Base-by-base conservation (phyloP, 805 yeast species). In the Candida sakaeoensis region DNA sequence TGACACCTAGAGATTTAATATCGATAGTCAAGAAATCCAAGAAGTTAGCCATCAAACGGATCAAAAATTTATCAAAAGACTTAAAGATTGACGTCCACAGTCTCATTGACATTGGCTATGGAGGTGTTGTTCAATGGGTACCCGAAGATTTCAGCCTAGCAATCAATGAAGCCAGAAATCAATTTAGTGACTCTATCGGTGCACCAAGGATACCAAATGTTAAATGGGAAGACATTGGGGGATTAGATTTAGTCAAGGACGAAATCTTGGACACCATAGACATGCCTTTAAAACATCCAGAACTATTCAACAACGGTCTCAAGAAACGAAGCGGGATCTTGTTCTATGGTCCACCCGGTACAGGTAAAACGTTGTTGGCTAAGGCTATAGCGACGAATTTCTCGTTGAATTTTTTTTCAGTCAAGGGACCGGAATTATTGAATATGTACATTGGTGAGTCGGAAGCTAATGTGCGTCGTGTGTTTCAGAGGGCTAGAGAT, bases 381-480 rank as follows among this genome's bases (percentile, higher is more conserved):
- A 93, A 93, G 60, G 98, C 98, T 0, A 93, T 93, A 50, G 99
- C 99, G 2, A 87, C 97, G 0, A 87, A 90, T 50, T 93, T 91
- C 60, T 85, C 96, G 3, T 70, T 93, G 46, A 93, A 93, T 60
- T 93, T 93, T 61, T 90, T 93, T 61, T 85, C 95, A 50, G 97
- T 93, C 12, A 93, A 93, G 59, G 99, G 99, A 17, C 99, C 99
- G 1, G 99, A 93, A 61, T 71, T 93, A 43, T 71, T 93, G 51
- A 93, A 93, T 59, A 93, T 91, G 98, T 93, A 93, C 60, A 91
- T 93, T 62, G 99, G 99, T 59, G 99, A 93, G 62, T 86, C 96
- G 2, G 99, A 93, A 62, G 96, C 98, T 12, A 93, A 93, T 60
- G 98, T 93, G 13, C 79, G 99, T 43, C 75, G 87, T 38, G 96